Evolutionary conservation across 352 stramenopile genomes (phyloP).

Genomic region (Globisporangium echinulatum): DNA sequence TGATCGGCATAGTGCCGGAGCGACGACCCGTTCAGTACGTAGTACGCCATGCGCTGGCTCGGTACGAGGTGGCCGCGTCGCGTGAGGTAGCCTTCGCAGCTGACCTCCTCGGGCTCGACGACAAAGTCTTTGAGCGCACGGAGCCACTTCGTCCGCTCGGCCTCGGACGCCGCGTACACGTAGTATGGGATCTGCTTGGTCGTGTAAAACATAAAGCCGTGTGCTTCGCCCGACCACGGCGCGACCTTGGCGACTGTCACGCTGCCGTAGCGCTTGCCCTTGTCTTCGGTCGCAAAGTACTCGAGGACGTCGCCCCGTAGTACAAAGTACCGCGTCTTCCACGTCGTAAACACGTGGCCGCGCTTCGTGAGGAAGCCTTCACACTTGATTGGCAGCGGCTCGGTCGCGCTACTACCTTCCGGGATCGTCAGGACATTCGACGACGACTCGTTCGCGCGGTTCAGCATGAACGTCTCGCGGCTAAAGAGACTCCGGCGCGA

Average conservation of each 20-base stretch:
- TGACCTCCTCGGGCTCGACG: slow-evolving; percentile 79
- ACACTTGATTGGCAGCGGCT: slow-evolving; percentile 49
- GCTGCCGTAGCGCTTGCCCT: slow-evolving; percentile 79
- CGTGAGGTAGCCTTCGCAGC: slow-evolving; percentile 84
- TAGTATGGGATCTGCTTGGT: slow-evolving; percentile 88
- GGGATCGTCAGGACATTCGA: slow-evolving; percentile 29
- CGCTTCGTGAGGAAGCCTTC: slow-evolving; percentile 85
- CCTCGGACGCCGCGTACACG: slow-evolving; percentile 80
- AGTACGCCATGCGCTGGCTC: slow-evolving; percentile 83
- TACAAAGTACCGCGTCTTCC: slow-evolving; percentile 89
- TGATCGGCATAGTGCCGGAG: slow-evolving; percentile 81
- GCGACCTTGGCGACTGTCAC: slow-evolving; percentile 85
- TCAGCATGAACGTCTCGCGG: slow-evolving; percentile 72
- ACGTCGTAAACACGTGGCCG: slow-evolving; percentile 87
- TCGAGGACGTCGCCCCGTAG: slow-evolving; percentile 75
- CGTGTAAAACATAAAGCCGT: slow-evolving; percentile 90
- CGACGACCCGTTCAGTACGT: slow-evolving; percentile 77
- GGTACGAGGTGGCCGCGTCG: slow-evolving; percentile 81
- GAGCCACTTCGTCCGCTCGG: slow-evolving; percentile 71
- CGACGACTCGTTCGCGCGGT: slow-evolving; percentile 61
- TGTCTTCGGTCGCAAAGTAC: slow-evolving; percentile 82
- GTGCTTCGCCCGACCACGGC: slow-evolving; percentile 75
- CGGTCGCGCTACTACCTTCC: slow-evolving; percentile 16
- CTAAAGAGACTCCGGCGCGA: slow-evolving; percentile 73
- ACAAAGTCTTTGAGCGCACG: slow-evolving; percentile 81